Base-by-base conservation (phyloP, 345 rosid species). In the Laguncularia racemosa region DNA sequence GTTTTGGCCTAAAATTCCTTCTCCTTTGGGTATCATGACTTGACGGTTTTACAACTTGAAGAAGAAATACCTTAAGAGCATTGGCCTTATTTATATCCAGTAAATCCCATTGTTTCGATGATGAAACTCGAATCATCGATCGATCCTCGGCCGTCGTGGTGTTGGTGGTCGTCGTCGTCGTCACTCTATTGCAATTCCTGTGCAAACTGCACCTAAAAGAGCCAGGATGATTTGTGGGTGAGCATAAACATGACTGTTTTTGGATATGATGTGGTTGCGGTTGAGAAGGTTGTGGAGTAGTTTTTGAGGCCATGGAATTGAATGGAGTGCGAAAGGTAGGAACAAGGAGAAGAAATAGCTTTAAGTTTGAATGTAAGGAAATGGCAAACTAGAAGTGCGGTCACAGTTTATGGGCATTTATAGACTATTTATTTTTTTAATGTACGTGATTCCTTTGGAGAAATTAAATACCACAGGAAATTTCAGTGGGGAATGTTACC, bases 201-300 rank as follows among this genome's bases (percentile, higher is more conserved):
- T 79, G 84, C 13, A 61, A 20, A 74, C 71, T 65, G 64, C 84
- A 79, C 16, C 80, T 55, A 80, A 82, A 79, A 12, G 87, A 82
- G 50, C 84, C 82, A 0, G 78, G 82, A 52, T 82, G 82, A 2
- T 58, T 50, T 46, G 84, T 76, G 26, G 82, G 82, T 2, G 84
- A 70, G 47, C 88, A 76, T 0, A 76, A 61, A 57, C 84, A 82
- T 28, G 73, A 60, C 16, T 64, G 56, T 17, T 20, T 53, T 21
- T 49, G 21, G 16, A n/a, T 28, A 28, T 48, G 4, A 3, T 46
- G 61, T n/a, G 17, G 61, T 23, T 21, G 66, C 53, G 21, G 64
- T 0, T 3, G 40, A 46, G 6, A 45, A 15, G 15, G 52, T 44
- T 45, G 44, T 57, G 49, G 20, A 47, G 64, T 46, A 45, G 38